These are phyloP conservation scores for Chenopodium album DNA, from an alignment of 148 eudicot genomes.

Conservation along the genomic window DNA sequence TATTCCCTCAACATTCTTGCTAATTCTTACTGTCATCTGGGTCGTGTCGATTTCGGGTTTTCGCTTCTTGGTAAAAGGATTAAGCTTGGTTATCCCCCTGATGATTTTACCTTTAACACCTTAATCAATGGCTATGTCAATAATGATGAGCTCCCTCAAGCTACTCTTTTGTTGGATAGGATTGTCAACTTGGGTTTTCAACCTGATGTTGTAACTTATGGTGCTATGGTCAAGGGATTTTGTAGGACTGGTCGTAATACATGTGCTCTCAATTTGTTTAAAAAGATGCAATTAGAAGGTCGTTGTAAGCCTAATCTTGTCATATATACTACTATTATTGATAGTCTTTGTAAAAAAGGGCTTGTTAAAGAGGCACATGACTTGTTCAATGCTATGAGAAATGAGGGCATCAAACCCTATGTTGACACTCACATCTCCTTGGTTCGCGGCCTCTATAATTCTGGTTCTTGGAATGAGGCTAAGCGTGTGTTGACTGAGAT, in stretches of 20 bases:
- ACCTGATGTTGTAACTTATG: too few species aligned
- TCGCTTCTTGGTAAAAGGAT: background rate
- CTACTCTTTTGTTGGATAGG: too few species aligned
- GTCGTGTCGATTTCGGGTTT: conserved; percentile 14
- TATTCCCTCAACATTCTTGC: background rate
- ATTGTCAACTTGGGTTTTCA: too few species aligned
- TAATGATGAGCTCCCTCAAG: too few species aligned
- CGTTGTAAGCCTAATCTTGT: background rate
- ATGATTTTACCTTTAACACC: background rate
- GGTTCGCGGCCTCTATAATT: background rate
- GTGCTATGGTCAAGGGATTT: conserved; percentile 33
- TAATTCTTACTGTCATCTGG: conserved; percentile 15
- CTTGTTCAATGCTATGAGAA: background rate
- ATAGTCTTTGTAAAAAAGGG: background rate
- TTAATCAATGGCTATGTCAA: too few species aligned
- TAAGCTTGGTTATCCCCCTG: conserved; percentile 13
- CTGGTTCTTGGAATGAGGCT: background rate
- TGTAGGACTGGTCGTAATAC: conserved; percentile 35
- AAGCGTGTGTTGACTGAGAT: background rate
- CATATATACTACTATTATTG: background rate
- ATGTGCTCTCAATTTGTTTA: conserved; percentile 27
- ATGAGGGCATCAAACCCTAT: background rate
- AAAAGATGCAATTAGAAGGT: background rate
- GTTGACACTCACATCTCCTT: conserved; percentile 2
- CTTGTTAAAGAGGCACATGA: background rate